Evolutionary conservation across 2,329 filamentous ascomycete genomes (phyloP).

Genomic region (Botryosphaeria agaves): DNA sequence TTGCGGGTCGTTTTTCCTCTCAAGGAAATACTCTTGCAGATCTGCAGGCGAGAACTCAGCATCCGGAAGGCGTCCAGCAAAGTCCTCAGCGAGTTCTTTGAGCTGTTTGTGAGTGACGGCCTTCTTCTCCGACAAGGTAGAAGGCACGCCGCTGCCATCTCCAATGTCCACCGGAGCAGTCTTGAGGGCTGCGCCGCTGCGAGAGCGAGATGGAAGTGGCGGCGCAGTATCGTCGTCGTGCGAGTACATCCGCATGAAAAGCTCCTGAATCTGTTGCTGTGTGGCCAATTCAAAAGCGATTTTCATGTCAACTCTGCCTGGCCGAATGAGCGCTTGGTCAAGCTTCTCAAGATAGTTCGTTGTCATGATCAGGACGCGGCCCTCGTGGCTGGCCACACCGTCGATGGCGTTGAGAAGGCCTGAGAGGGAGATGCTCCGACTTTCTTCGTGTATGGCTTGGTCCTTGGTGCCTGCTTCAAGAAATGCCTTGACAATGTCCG

Average conservation of each 20-base stretch:
- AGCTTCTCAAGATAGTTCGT: slow-evolving; percentile 60
- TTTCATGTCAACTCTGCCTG: slow-evolving; percentile 53
- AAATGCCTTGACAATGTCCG: no score
- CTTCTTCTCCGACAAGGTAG: neutral
- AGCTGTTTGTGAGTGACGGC: slow-evolving; percentile 10
- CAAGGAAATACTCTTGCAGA: slow-evolving; percentile 34
- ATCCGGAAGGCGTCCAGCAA: slow-evolving; percentile 28
- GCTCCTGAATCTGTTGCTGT: slow-evolving; percentile 20
- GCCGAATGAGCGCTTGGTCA: slow-evolving; percentile 56
- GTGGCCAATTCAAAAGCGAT: slow-evolving; percentile 38
- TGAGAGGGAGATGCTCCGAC: slow-evolving; percentile 49
- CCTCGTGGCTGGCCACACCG: slow-evolving; percentile 63
- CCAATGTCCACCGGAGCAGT: neutral
- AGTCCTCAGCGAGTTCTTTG: slow-evolving; percentile 23
- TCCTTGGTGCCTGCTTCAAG: no score
- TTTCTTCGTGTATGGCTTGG: neutral
- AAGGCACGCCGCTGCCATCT: neutral
- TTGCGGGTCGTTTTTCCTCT: slow-evolving; percentile 29
- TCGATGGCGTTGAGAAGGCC: slow-evolving; percentile 74
- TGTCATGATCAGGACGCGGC: slow-evolving; percentile 66
- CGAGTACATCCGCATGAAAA: slow-evolving; percentile 24
- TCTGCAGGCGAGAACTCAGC: slow-evolving; percentile 32
- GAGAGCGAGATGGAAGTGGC: neutral
- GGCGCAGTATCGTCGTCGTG: slow-evolving; percentile 3
- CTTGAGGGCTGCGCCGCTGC: neutral